These are phyloP conservation scores for Fusarium sp. DNA, from an alignment of 2,329 filamentous ascomycete genomes.

Conservation along the genomic window DNA sequence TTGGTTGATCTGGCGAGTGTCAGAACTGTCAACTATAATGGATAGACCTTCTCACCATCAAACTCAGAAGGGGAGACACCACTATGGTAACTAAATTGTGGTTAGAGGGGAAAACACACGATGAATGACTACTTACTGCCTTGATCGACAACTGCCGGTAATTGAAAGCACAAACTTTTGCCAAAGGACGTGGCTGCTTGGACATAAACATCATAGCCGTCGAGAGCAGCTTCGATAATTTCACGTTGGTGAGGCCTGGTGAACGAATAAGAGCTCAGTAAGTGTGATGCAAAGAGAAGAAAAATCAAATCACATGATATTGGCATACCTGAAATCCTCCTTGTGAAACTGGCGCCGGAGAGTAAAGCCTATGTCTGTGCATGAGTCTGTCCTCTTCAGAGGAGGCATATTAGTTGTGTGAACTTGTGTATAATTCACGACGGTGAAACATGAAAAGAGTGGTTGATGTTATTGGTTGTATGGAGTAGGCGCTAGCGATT, in stretches of 20 bases:
- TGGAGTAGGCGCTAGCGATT: not conserved
- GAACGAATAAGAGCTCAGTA: not conserved
- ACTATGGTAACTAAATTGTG: slow-evolving; percentile 80
- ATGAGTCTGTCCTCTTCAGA: slow-evolving; percentile 60
- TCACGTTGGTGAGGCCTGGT: slow-evolving; percentile 84
- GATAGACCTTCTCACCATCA: slow-evolving; percentile 73
- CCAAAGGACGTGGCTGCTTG: slow-evolving; percentile 93
- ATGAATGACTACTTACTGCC: slow-evolving; percentile 73
- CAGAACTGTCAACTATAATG: slow-evolving; percentile 13
- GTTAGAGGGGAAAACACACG: slow-evolving; percentile 22
- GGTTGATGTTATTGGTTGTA: not conserved
- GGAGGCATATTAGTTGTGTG: slow-evolving; percentile 51
- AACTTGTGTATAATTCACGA: slow-evolving; percentile 15
- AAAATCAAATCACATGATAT: not conserved
- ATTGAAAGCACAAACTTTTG: slow-evolving; percentile 92
- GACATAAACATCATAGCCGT: slow-evolving; percentile 90
- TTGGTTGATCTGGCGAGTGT: slow-evolving; percentile 79
- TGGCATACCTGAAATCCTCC: slow-evolving; percentile 71
- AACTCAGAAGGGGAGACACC: slow-evolving; percentile 85
- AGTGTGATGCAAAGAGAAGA: not conserved
- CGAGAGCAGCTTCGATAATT: slow-evolving; percentile 83
- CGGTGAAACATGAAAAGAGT: not conserved
- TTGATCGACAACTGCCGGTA: slow-evolving; percentile 87
- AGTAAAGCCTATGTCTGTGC: slow-evolving; percentile 78
- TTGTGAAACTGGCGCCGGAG: slow-evolving; percentile 80